A percentile compares a stretch with the other conserved stretches of the same genome.
These are phyloP conservation scores for Cardiosporidium cionae DNA, from an alignment of 169 alveolate genomes.

Conservation along the genomic window DNA sequence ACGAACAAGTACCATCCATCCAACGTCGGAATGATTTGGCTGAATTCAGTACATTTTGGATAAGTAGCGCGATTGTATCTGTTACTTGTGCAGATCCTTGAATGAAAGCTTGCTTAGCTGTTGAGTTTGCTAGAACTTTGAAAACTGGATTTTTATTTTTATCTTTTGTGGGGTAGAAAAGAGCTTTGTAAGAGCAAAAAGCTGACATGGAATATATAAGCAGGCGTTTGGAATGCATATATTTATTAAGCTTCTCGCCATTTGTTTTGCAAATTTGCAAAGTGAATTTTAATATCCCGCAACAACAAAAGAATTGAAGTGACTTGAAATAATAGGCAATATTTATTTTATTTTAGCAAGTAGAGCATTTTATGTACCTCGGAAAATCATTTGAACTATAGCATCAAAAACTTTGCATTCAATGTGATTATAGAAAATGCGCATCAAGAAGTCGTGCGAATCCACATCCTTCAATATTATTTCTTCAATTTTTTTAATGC, in stretches of 20 bases:
- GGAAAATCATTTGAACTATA: slow-evolving; percentile 73
- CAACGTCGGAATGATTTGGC: slow-evolving; percentile 72
- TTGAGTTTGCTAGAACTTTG: slow-evolving; percentile 46
- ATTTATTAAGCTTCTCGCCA: slow-evolving; percentile 55
- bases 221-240: no score
- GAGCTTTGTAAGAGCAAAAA: slow-evolving; percentile 42
- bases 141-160: slow-evolving; percentile 38
- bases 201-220: no score
- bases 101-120: slow-evolving; percentile 65
- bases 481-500: slow-evolving; percentile 79
- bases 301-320: background rate
- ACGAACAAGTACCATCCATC: slow-evolving; percentile 73
- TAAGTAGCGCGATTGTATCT: slow-evolving; percentile 67
- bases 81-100: slow-evolving; percentile 71
- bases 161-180: slow-evolving; percentile 9
- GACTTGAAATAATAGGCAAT: background rate
- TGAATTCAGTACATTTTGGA: slow-evolving; percentile 64
- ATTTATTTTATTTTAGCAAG: background rate
- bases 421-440: slow-evolving; percentile 80
- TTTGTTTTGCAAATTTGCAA: slow-evolving; percentile 26
- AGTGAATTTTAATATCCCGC: background rate
- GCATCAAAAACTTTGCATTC: slow-evolving; percentile 85
- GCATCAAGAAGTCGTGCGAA: slow-evolving; percentile 66
- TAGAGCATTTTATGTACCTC: slow-evolving; percentile 50
- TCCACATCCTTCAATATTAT: slow-evolving; percentile 71